Percentiles rank a stretch among this genome's conserved stretches.
Evolutionary conservation across 495 filamentous ascomycete genomes (phyloP).

Genomic region (Mytilinidion resinicola): DNA sequence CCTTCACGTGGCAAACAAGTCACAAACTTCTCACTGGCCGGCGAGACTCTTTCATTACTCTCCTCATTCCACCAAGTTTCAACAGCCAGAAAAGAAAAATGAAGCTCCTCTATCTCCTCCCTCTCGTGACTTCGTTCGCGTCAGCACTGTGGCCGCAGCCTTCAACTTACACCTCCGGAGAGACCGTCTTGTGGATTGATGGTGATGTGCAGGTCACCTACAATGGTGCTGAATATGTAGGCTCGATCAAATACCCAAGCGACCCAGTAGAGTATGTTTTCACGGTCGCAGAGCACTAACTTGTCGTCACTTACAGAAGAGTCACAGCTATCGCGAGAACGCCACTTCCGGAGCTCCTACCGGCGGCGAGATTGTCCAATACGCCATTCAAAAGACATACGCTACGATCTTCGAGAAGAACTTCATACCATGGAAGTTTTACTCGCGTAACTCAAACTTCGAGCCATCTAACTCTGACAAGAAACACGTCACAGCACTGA

Average conservation of each 20-base stretch:
- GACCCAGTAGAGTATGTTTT: slow-evolving; percentile 1
- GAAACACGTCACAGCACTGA: slow-evolving; percentile 46
- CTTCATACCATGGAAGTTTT: slow-evolving; percentile 72
- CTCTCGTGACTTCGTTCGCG: slow-evolving; percentile 30
- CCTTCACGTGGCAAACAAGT: too few relatives aligned
- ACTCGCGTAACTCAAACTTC: slow-evolving; percentile 50
- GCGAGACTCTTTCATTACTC: too few relatives aligned
- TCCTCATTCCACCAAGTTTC: too few relatives aligned
- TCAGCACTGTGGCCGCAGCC: slow-evolving; percentile 59
- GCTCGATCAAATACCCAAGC: slow-evolving; percentile 4
- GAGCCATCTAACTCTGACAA: slow-evolving; percentile 48
- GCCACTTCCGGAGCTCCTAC: not conserved
- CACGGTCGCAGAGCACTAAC: not conserved
- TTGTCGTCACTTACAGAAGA: slow-evolving; percentile 3
- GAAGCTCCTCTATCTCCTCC: slow-evolving; percentile 32
- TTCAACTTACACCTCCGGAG: slow-evolving; percentile 45
- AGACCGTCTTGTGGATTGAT: slow-evolving; percentile 50
- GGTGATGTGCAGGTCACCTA: slow-evolving; percentile 49
- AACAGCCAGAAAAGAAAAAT: slow-evolving; percentile 2
- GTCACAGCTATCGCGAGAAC: slow-evolving; percentile 4
- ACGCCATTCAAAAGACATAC: slow-evolving; percentile 41
- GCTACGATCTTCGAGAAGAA: slow-evolving; percentile 52
- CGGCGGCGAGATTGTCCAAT: slow-evolving; percentile 34
- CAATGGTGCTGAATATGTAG: slow-evolving; percentile 46
- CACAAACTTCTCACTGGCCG: too few relatives aligned